Evolutionary conservation across 495 filamentous ascomycete genomes (phyloP).

Genomic region (Oidiodendron maius): DNA sequence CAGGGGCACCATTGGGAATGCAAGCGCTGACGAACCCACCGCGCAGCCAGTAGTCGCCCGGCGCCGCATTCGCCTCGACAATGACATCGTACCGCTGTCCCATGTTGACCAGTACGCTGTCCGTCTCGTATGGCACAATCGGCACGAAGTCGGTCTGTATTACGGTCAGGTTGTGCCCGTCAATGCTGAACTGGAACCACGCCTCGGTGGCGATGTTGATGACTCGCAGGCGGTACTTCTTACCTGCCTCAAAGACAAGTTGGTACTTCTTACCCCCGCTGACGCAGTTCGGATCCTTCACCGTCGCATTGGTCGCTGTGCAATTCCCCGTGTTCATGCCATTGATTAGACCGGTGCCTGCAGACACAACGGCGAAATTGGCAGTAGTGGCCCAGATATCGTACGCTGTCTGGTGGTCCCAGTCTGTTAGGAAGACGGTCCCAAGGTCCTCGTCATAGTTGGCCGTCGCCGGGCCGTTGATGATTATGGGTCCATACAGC

Average conservation of each 20-base stretch:
- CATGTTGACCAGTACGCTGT: not conserved
- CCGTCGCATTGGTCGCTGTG: no score
- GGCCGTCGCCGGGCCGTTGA: slow-evolving; percentile 30
- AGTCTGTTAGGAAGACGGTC: slow-evolving; percentile 41
- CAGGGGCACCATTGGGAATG: not conserved
- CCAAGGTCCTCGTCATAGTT: slow-evolving; percentile 43
- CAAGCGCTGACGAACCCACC: not conserved
- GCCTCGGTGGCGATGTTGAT: not conserved
- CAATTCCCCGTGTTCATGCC: slow-evolving; percentile 36
- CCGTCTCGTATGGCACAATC: not conserved
- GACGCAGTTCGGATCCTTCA: not conserved
- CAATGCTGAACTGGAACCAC: not conserved
- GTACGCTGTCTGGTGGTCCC: slow-evolving; percentile 36
- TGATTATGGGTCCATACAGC: slow-evolving; percentile 39
- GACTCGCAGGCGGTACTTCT: not conserved
- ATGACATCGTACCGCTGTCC: not conserved
- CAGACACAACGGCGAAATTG: slow-evolving; percentile 21
- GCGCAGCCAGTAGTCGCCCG: not conserved
- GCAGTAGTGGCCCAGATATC: slow-evolving; percentile 24
- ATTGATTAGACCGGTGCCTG: slow-evolving; percentile 25
- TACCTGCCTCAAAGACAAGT: not conserved
- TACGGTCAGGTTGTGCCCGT: not conserved
- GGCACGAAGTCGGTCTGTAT: not conserved
- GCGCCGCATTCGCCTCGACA: not conserved
- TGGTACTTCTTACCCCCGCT: not conserved